Evolutionary conservation across 2,329 filamentous ascomycete species (phyloP).

Genomic region (Hypoxylon sp.): DNA sequence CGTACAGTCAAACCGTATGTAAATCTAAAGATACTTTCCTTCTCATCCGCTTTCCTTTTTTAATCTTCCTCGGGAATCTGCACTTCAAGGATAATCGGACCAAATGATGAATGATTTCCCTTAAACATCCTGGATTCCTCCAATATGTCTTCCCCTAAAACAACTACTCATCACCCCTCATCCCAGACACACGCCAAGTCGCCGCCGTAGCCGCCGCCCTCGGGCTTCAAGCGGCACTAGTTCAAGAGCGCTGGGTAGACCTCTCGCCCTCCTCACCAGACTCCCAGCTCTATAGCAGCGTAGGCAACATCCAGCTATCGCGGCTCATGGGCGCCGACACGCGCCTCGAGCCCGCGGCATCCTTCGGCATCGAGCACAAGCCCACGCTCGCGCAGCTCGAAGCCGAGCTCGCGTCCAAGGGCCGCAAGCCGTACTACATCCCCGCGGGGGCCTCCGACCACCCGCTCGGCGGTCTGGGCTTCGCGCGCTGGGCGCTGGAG

Average conservation of each 20-base stretch:
- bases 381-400: conserved; percentile 68
- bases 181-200: conserved; percentile 72
- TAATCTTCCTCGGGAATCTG: too few relatives aligned
- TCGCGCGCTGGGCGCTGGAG: conserved; percentile 80
- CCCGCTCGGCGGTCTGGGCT: conserved; percentile 77
- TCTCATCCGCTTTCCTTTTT: not conserved
- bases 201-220: conserved; percentile 72
- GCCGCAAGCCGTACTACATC: conserved; percentile 78
- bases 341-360: conserved; percentile 67
- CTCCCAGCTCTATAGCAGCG: conserved; percentile 69
- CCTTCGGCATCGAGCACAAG: conserved; percentile 80
- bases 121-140: not conserved
- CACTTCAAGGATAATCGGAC: not conserved
- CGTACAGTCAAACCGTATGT: conserved; percentile 73
- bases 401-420: conserved; percentile 66
- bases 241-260: conserved; percentile 79
- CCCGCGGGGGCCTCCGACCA: conserved; percentile 80
- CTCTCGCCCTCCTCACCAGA: conserved; percentile 47
- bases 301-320: conserved; percentile 80
- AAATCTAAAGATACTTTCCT: not conserved
- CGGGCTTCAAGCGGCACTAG: conserved; percentile 69
- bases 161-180: not conserved
- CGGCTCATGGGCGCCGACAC: conserved; percentile 77
- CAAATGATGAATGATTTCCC: not conserved
- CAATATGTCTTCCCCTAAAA: not conserved